A percentile compares a stretch with the other conserved stretches of the same genome.
Conservation (phyloP, 805 yeast genomes). For the Zygoascus ofunaensis region DNA sequence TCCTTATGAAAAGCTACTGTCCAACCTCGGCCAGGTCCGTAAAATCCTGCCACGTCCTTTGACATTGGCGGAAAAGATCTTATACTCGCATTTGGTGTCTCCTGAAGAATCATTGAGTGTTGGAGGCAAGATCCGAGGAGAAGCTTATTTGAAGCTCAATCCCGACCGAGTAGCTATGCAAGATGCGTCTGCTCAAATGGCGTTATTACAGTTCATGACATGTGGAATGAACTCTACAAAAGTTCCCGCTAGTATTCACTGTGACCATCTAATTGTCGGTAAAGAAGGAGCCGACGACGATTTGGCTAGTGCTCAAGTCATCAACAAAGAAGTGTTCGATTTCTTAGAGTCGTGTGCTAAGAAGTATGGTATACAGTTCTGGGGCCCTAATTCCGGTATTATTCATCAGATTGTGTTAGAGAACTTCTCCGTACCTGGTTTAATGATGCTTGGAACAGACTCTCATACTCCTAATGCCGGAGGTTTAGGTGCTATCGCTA, state of each 20-base stretch:
- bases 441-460: slow-evolving; percentile 96
- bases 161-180: slow-evolving; percentile 99
- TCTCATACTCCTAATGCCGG: slow-evolving; percentile 99
- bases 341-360: slow-evolving; percentile 88
- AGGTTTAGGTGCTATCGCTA: slow-evolving; percentile 96
- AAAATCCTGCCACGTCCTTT: slow-evolving; percentile 63
- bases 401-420: slow-evolving; percentile 96
- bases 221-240: slow-evolving; percentile 81
- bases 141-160: slow-evolving; percentile 79
- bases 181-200: slow-evolving; percentile 99
- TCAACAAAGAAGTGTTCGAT: slow-evolving; percentile 92
- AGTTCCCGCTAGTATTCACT: slow-evolving; percentile 93
- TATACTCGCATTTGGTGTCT: slow-evolving; percentile 83
- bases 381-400: slow-evolving; percentile 99
- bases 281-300: slow-evolving; percentile 85
- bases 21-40: slow-evolving; percentile 55
- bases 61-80: slow-evolving; percentile 88
- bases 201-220: slow-evolving; percentile 96
- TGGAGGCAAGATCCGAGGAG: slow-evolving; percentile 59
- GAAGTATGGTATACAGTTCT: slow-evolving; percentile 93
- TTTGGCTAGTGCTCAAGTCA: slow-evolving; percentile 66
- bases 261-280: slow-evolving; percentile 97
- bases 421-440: slow-evolving; percentile 94
- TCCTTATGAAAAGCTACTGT: slow-evolving; percentile 70
- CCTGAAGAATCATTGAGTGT: slow-evolving; percentile 69